Evolutionary conservation across 768 basidiomycete species (phyloP).

Genomic region (Mycena kentingensis): DNA sequence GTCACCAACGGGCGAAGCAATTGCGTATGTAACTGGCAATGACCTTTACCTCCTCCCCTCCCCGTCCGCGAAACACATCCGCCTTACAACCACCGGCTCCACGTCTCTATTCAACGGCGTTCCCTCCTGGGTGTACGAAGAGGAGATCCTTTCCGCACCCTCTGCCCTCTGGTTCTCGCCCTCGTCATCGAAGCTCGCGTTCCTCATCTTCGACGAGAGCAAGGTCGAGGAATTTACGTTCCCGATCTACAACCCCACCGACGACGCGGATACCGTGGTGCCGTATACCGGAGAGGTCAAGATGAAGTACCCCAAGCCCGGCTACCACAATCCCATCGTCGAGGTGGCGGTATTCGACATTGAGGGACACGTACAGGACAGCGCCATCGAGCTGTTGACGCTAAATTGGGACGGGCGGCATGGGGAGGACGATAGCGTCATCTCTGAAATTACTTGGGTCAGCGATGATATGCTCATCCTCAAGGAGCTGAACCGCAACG

Average conservation of each 20-base stretch:
- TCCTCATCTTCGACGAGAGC: slow-evolving; percentile 86
- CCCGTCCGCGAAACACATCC: slow-evolving; percentile 57
- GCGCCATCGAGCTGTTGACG: slow-evolving; percentile 49
- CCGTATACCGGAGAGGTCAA: slow-evolving; percentile 79
- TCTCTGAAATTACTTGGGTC: slow-evolving; percentile 89
- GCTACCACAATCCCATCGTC: slow-evolving; percentile 86
- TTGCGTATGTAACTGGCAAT: slow-evolving; percentile 85
- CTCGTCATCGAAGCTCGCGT: slow-evolving; percentile 72
- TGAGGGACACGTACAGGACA: slow-evolving; percentile 43
- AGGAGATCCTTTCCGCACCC: slow-evolving; percentile 78
- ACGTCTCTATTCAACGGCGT: slow-evolving; percentile 90
- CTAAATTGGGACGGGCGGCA: slow-evolving; percentile 70
- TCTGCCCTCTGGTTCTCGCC: slow-evolving; percentile 93
- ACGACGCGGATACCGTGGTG: slow-evolving; percentile 65
- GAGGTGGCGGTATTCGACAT: slow-evolving; percentile 84
- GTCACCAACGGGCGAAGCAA: slow-evolving; percentile 81
- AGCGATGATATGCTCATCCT: slow-evolving; percentile 69
- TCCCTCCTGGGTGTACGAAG: slow-evolving; percentile 97
- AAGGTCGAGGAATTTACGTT: slow-evolving; percentile 83
- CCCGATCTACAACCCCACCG: slow-evolving; percentile 89
- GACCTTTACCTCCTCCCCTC: slow-evolving; percentile 85
- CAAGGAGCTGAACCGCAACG: slow-evolving; percentile 86
- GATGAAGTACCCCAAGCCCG: slow-evolving; percentile 86
- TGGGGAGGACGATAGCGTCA: slow-evolving; percentile 61
- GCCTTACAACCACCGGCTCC: slow-evolving; percentile 81